These are phyloP conservation scores for Eragrostis curvula DNA, from an alignment of 176 grass and related monocot genomes.

Conservation along the genomic window DNA sequence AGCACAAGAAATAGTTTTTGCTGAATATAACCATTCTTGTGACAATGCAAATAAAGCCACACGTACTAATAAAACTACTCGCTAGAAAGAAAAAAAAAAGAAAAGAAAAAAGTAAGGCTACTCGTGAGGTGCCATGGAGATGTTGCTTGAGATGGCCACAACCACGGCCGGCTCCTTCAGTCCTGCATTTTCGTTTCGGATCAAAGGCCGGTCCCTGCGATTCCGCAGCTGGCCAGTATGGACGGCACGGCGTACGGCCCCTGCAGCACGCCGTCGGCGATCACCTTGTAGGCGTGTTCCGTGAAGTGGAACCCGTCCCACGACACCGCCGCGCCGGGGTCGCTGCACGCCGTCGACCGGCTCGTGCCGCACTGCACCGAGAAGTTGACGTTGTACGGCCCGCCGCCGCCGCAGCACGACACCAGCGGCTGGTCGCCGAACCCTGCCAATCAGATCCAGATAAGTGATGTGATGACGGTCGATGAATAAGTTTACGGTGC, in stretches of 20 bases:
- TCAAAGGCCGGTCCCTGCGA: not conserved
- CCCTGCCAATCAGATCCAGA: not conserved
- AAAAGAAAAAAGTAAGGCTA: too few species aligned
- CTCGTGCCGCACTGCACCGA: conserved; percentile 10
- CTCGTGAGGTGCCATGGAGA: too few species aligned
- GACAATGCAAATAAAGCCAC: too few species aligned
- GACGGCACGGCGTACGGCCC: conserved; percentile 42
- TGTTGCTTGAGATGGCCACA: not conserved
- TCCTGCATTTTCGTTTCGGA: too few species aligned
- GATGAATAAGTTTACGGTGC: too few species aligned
- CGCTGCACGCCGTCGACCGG: conserved; percentile 5
- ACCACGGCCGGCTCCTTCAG: too few species aligned
- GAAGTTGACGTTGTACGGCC: conserved; percentile 33
- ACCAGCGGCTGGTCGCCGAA: conserved; percentile 35
- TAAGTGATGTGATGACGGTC: too few species aligned
- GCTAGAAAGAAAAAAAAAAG: too few species aligned
- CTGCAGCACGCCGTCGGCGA: conserved; percentile 35
- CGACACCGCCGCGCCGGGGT: conserved; percentile 35
- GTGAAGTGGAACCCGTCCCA: conserved; percentile 64
- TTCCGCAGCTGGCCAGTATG: conserved; percentile 14
- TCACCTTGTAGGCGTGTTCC: conserved; percentile 41
- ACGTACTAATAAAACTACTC: too few species aligned
- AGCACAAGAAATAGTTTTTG: too few species aligned
- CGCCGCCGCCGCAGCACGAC: conserved; percentile 51
- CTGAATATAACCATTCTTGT: too few species aligned